These are phyloP conservation scores for Fagopyrum tataricum DNA, from an alignment of 148 eudicot species.

Conservation along the genomic window DNA sequence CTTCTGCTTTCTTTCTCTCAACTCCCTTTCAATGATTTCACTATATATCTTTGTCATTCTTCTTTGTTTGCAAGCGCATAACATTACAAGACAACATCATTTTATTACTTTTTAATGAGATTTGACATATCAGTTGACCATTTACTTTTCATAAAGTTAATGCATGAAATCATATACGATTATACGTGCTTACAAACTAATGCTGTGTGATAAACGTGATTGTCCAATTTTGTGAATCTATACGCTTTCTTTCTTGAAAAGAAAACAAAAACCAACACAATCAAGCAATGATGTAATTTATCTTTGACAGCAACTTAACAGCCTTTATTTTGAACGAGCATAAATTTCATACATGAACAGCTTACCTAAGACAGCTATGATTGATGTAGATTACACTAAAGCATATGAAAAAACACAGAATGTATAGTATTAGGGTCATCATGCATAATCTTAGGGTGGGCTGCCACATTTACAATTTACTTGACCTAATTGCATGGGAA, in stretches of 20 bases:
- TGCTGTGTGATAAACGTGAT: no score
- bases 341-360: constrained; percentile 5
- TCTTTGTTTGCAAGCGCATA: neutral
- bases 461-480: no score
- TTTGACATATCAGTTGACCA: constrained; percentile 12
- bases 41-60: constrained; percentile 8
- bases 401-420: neutral
- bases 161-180: no score
- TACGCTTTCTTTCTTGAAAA: no score
- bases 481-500: no score
- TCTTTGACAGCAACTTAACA: neutral
- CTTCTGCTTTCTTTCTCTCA: neutral
- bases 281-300: neutral
- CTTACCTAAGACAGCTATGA: constrained; percentile 7
- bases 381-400: neutral
- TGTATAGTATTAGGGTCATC: neutral
- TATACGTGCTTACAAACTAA: no score
- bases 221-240: no score
- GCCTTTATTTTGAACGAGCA: neutral
- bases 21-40: constrained; percentile 2
- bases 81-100: neutral
- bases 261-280: no score
- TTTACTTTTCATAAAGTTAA: no score
- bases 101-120: constrained; percentile 3
- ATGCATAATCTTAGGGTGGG: neutral